Conservation (phyloP, 352 stramenopile species). For the Pythium plurisporium region DNA sequence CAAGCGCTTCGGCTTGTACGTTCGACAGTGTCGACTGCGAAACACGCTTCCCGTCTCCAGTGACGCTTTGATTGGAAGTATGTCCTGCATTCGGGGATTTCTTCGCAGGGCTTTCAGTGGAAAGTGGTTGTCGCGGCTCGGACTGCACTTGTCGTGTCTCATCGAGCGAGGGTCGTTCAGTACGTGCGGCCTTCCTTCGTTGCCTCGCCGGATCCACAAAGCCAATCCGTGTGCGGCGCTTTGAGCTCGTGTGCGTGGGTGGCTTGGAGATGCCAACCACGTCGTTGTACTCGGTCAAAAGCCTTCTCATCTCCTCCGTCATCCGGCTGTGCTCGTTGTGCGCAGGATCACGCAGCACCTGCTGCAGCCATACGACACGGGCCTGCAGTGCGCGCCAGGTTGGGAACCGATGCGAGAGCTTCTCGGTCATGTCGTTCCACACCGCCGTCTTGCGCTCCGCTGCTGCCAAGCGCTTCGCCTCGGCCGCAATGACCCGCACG, state of each 20-base stretch:
- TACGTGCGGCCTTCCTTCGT: not conserved
- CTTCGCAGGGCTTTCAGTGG: no score
- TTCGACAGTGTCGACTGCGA: no score
- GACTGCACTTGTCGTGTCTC: no score
- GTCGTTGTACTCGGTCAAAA: not conserved
- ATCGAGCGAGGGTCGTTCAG: no score
- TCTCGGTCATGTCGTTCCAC: not conserved
- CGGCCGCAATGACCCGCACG: not conserved
- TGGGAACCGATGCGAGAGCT: not conserved
- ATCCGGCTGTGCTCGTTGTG: not conserved
- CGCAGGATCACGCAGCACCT: not conserved
- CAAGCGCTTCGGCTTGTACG: no score
- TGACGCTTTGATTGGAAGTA: no score
- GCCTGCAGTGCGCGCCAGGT: not conserved
- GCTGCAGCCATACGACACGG: not conserved
- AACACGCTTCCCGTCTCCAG: no score
- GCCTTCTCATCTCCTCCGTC: conserved; percentile 6
- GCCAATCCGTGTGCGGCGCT: not conserved
- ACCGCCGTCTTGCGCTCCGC: not conserved
- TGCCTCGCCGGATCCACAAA: not conserved
- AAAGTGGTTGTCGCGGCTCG: no score
- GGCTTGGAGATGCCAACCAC: not conserved
- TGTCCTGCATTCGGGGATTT: not conserved
- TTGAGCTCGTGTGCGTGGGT: not conserved
- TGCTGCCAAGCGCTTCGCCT: not conserved